phyloP scores from a whole-genome alignment of 495 filamentous ascomycete genomes.

The Penicillium crystallinum region DNA sequence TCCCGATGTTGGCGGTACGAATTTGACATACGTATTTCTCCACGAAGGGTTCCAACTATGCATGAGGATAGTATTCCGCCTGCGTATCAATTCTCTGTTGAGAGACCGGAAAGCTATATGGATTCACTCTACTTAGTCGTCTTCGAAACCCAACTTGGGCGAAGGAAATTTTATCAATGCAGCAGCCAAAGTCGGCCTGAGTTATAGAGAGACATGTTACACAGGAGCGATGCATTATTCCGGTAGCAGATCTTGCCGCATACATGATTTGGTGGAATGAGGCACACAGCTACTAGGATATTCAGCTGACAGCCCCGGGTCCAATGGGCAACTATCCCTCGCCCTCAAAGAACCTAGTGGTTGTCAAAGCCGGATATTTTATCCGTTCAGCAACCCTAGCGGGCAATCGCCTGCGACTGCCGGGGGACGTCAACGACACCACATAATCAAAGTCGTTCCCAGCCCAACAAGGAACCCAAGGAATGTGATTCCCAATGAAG shows the following conservation, averaged over 20 bases:
- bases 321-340: constrained; percentile 15
- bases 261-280: constrained; percentile 52
- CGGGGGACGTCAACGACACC: too few relatives aligned
- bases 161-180: constrained; percentile 23
- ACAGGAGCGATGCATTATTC: constrained; percentile 37
- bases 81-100: too few relatives aligned
- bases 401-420: constrained; percentile 15
- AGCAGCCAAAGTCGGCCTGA: constrained; percentile 28
- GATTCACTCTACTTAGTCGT: constrained; percentile 30
- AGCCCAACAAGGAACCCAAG: too few relatives aligned
- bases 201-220: constrained; percentile 49
- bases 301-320: constrained; percentile 37
- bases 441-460: too few relatives aligned
- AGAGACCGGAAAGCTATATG: too few relatives aligned
- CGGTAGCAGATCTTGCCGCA: constrained; percentile 44
- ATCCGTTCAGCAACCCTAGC: constrained; percentile 36
- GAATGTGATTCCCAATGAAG: too few relatives aligned
- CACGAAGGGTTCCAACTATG: too few relatives aligned
- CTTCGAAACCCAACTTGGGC: constrained; percentile 13
- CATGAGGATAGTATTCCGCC: too few relatives aligned
- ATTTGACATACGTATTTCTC: too few relatives aligned
- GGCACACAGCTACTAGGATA: constrained; percentile 62
- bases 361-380: constrained; percentile 62
- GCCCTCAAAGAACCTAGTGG: constrained; percentile 35
- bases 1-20: too few relatives aligned